These are phyloP conservation scores for Taphrina confusa DNA, from an alignment of 1,139 yeast genomes.

Conservation along the genomic window DNA sequence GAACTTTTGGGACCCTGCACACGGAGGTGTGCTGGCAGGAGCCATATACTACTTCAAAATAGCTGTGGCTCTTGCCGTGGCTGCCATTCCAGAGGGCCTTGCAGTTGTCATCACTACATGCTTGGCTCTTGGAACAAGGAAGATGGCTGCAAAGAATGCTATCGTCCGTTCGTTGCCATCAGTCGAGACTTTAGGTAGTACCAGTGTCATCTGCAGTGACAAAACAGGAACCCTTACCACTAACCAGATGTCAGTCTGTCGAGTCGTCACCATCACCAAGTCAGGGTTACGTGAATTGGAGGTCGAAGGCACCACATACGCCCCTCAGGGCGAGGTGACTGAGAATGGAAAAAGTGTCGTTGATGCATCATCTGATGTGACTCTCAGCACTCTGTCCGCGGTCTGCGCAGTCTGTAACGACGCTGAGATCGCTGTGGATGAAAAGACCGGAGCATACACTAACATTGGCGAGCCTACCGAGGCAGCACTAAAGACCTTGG, in stretches of 20 bases:
- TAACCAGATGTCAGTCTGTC: slow-evolving; percentile 47
- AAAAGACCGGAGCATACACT: slow-evolving; percentile 40
- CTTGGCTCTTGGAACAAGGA: slow-evolving; percentile 56
- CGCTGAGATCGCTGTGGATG: slow-evolving; percentile 44
- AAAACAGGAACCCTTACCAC: slow-evolving; percentile 71
- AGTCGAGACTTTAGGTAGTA: slow-evolving; percentile 47
- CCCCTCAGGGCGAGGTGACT: slow-evolving; percentile 50
- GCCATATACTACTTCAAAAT: slow-evolving; percentile 56
- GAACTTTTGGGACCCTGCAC: slow-evolving; percentile 50
- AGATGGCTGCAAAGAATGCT: slow-evolving; percentile 54
- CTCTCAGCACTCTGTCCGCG: slow-evolving; percentile 38
- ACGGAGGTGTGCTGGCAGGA: slow-evolving; percentile 50
- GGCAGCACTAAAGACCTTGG: slow-evolving; percentile 46
- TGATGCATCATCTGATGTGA: slow-evolving; percentile 45
- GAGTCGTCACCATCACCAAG: slow-evolving; percentile 48
- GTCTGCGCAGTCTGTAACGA: slow-evolving; percentile 48
- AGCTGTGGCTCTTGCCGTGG: slow-evolving; percentile 56
- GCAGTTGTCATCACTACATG: slow-evolving; percentile 57
- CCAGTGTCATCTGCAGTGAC: slow-evolving; percentile 64
- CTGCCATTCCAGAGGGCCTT: slow-evolving; percentile 56
- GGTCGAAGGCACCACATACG: slow-evolving; percentile 51
- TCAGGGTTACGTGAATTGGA: slow-evolving; percentile 51
- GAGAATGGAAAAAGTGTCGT: slow-evolving; percentile 46
- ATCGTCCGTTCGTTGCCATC: slow-evolving; percentile 53
- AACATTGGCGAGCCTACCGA: slow-evolving; percentile 50